These are phyloP conservation scores for Lithohypha guttulata DNA, from an alignment of 2,329 filamentous ascomycete species.

Conservation along the genomic window DNA sequence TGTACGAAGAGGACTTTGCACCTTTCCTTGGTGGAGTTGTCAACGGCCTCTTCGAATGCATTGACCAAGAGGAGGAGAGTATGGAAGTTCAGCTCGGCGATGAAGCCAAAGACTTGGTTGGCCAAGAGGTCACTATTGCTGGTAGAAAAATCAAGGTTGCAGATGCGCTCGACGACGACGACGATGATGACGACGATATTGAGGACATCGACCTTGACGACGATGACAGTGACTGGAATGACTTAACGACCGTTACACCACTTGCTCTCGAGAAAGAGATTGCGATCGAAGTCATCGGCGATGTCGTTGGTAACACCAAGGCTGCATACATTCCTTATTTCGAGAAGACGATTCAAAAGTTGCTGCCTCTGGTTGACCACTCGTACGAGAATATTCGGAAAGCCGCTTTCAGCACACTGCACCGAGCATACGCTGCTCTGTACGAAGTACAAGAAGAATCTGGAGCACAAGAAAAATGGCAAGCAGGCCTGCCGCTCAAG, in stretches of 20 bases:
- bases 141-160: constrained; percentile 81
- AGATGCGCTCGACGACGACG: constrained; percentile 45
- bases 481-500: constrained; percentile 74
- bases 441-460: constrained; percentile 78
- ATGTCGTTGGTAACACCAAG: constrained; percentile 80
- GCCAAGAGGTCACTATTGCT: constrained; percentile 63
- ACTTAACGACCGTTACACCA: constrained; percentile 72
- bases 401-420: constrained; percentile 80
- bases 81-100: constrained; percentile 66
- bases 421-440: constrained; percentile 84
- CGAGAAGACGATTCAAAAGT: constrained; percentile 72
- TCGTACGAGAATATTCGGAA: constrained; percentile 88
- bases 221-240: constrained; percentile 74
- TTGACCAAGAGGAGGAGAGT: constrained; percentile 80
- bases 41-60: constrained; percentile 61
- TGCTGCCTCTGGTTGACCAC: constrained; percentile 75
- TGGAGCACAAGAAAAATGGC: constrained; percentile 70
- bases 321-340: constrained; percentile 72
- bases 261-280: constrained; percentile 96
- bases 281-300: constrained; percentile 85
- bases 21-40: constrained; percentile 38
- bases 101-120: constrained; percentile 61
- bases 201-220: constrained; percentile 53
- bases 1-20: constrained; percentile 61
- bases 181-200: constrained; percentile 46